A percentile compares a stretch with the other conserved stretches of the same genome.
Evolutionary conservation across 2,329 filamentous ascomycete genomes (phyloP).

Genomic region (Neopestalotiopsis sp.): DNA sequence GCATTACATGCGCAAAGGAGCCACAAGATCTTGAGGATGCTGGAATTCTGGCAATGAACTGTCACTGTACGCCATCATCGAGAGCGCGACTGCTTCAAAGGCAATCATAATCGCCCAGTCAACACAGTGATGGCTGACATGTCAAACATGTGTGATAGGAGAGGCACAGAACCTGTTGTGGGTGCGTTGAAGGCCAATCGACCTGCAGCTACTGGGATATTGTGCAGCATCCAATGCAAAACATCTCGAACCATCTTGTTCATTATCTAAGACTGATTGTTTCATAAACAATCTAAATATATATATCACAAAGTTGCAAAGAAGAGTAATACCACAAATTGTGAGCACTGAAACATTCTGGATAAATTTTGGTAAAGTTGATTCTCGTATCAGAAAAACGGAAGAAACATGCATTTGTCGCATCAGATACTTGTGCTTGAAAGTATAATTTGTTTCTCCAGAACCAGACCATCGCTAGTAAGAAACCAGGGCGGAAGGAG

Average conservation of each 20-base stretch:
- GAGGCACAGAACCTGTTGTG: not conserved
- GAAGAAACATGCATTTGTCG: not conserved
- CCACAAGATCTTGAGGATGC: not conserved
- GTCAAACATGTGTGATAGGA: not conserved
- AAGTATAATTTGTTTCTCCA: not conserved
- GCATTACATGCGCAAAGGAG: not conserved
- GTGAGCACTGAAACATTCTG: not conserved
- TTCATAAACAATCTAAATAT: not conserved
- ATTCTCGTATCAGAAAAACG: not conserved
- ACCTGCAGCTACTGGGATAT: not conserved
- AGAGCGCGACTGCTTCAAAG: conserved; percentile 8
- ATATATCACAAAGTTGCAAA: not conserved
- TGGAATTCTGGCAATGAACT: not conserved
- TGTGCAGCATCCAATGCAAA: conserved; percentile 1
- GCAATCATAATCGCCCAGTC: not conserved
- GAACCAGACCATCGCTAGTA: not conserved
- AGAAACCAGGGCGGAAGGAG: not conserved
- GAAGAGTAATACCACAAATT: not conserved
- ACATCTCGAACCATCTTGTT: not conserved
- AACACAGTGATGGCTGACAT: not conserved
- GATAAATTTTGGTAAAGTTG: not conserved
- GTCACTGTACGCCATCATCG: not conserved
- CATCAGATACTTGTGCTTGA: not conserved
- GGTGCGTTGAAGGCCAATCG: not conserved
- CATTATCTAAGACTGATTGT: not conserved